A percentile compares a stretch with the other conserved stretches of the same genome.
Evolutionary conservation across 257 asterid genomes (phyloP).

Genomic region (Anisodus acutangulus): DNA sequence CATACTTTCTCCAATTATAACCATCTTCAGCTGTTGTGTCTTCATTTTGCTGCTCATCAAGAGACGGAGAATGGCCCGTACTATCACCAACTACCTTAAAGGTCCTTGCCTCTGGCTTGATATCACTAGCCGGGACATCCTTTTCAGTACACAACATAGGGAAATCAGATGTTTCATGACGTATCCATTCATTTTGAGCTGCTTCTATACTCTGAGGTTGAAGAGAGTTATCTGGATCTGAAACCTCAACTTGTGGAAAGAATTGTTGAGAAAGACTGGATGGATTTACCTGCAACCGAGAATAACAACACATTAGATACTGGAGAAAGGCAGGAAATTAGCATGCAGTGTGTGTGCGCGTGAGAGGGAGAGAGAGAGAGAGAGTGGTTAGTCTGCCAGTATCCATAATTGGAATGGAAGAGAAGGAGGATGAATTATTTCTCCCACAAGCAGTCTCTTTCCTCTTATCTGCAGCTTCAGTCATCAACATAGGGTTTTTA

Average conservation of each 20-base stretch:
- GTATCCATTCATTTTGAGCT: constrained; percentile 26
- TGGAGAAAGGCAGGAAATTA: background rate
- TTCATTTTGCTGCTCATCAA: constrained; percentile 55
- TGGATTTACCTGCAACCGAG: constrained; percentile 39
- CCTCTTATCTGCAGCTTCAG: constrained; percentile 48
- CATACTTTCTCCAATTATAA: constrained; percentile 83
- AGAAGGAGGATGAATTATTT: constrained; percentile 50
- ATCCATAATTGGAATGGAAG: constrained; percentile 54
- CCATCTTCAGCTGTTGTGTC: constrained; percentile 70
- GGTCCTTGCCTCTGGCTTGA: constrained; percentile 39
- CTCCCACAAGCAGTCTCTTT: constrained; percentile 54
- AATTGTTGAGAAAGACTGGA: constrained; percentile 49
- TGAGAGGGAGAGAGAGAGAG: background rate
- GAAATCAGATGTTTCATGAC: constrained; percentile 45
- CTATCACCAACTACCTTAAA: constrained; percentile 39
- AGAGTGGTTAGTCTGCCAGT: constrained; percentile 55
- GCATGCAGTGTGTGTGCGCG: background rate
- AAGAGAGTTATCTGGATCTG: constrained; percentile 43
- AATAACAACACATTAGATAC: constrained; percentile 26
- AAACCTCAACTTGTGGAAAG: constrained; percentile 45
- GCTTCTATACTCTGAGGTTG: constrained; percentile 40
- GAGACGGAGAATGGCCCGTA: constrained; percentile 58
- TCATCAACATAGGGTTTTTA: constrained; percentile 37
- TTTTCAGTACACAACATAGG: constrained; percentile 43
- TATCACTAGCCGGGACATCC: constrained; percentile 37